phyloP scores from a whole-genome alignment of 169 alveolate genomes.

The Amoebophrya sp. region DNA sequence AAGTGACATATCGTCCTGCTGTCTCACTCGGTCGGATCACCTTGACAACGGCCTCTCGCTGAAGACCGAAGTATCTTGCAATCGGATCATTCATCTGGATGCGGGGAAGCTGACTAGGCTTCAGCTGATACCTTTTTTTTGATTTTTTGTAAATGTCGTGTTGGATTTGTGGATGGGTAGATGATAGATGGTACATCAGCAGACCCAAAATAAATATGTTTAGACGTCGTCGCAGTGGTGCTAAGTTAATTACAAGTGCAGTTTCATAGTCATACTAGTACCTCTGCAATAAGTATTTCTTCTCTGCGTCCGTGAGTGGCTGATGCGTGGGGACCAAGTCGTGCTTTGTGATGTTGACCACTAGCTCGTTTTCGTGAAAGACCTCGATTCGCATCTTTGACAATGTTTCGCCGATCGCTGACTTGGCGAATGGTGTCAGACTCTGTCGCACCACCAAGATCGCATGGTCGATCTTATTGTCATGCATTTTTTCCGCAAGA shows the following conservation, averaged over 20 bases:
- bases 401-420: slow-evolving; percentile 11
- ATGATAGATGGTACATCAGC: background rate
- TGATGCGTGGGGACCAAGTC: slow-evolving; percentile 95
- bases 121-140: background rate
- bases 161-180: background rate
- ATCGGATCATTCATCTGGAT: slow-evolving; percentile 90
- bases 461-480: slow-evolving; percentile 78
- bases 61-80: slow-evolving; percentile 81
- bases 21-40: slow-evolving; percentile 94
- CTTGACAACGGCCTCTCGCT: slow-evolving; percentile 74
- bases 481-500: slow-evolving; percentile 83
- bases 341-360: slow-evolving; percentile 91
- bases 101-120: slow-evolving; percentile 67
- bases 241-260: too few species aligned
- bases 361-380: slow-evolving; percentile 38
- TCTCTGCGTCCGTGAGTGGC: slow-evolving; percentile 82
- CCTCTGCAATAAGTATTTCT: background rate
- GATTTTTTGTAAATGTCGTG: background rate
- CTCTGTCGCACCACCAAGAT: slow-evolving; percentile 80
- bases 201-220: too few species aligned
- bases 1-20: slow-evolving; percentile 98
- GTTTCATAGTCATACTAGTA: too few species aligned
- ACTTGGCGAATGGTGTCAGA: slow-evolving; percentile 80
- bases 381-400: slow-evolving; percentile 35
- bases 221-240: too few species aligned